Conservation (phyloP, 2,329 filamentous ascomycete genomes). For the Talaromyces sp. region DNA sequence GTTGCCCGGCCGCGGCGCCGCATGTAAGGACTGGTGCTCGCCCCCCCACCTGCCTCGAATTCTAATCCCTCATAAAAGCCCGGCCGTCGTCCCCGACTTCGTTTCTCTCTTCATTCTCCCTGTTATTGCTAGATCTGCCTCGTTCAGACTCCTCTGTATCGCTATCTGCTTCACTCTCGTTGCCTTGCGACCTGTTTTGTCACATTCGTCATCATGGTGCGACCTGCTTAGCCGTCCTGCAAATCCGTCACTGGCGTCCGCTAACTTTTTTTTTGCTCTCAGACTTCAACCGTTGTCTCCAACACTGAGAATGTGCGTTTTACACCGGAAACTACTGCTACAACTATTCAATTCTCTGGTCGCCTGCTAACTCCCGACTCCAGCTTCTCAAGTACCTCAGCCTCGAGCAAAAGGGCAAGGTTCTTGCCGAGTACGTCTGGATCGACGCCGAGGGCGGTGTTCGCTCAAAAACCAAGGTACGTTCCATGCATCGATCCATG, state of each 20-base stretch:
- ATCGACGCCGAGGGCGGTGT: constrained; percentile 76
- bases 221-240: background rate
- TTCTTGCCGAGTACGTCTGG: constrained; percentile 98
- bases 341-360: background rate
- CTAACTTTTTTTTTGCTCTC: constrained; percentile 3
- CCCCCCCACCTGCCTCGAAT: constrained; percentile 4
- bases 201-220: constrained; percentile 12
- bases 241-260: too few species aligned
- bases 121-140: constrained; percentile 3
- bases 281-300: constrained; percentile 27
- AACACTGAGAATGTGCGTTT: constrained; percentile 37
- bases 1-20: background rate
- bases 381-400: constrained; percentile 88
- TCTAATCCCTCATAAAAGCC: background rate
- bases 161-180: constrained; percentile 1
- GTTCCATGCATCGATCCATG: background rate
- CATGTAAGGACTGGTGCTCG: background rate
- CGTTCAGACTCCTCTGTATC: background rate
- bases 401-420: constrained; percentile 79
- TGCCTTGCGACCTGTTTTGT: background rate
- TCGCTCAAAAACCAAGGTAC: constrained; percentile 92
- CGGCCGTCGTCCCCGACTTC: background rate
- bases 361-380: background rate
- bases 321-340: background rate
- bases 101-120: constrained; percentile 3